Base-by-base conservation (phyloP, 148 eudicot genomes). In the Dianthus caryophyllus region DNA sequence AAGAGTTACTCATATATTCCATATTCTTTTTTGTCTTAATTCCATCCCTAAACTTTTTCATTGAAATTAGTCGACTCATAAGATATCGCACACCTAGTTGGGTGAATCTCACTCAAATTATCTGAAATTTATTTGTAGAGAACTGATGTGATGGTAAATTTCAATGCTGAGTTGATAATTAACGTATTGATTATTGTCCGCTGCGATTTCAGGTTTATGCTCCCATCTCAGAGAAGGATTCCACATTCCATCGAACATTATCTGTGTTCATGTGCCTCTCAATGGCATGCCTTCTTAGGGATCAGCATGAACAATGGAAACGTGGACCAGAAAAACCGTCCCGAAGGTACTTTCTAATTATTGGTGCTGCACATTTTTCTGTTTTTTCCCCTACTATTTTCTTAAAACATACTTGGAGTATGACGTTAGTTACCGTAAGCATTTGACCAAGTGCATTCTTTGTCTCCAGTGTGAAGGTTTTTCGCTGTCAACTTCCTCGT, bases 291-390 rank as follows among this genome's bases (percentile, higher is more conserved):
- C 88, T 90, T 63, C 81, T 83, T 48, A 80, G 79, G 68, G 96
- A 94, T 72, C 98, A 90, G 50, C 98, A 90, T 62, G 96, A 90
- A 73, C 98, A 94, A 65, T 86, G 92, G 96, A 90, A 85, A 71
- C 84, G 75, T 49, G 74, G 78, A 58, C 73, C 78, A 53, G 80
- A 83, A 20, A 86, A 75, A 54, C 78, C 83, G 64, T 80, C 77
- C 63, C 77, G 97, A 43, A 88, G 98, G 98, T 94, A 77, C 54
- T 22, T 25, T 41, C 59, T 50, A 31, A n/a, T 52, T 22, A 9
- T 11, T 18, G 17, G 9, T 0, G 13, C 9, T 33, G 26, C 33
- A 71, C 10, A 61, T 14, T 43, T 17, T 51, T 51, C 13, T 21
- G 9, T 36, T 52, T 20, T 38, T 14, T 43, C 27, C 6, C 38